phyloP scores from a whole-genome alignment of 2,329 filamentous ascomycete species.

The Xylaria digitata region DNA sequence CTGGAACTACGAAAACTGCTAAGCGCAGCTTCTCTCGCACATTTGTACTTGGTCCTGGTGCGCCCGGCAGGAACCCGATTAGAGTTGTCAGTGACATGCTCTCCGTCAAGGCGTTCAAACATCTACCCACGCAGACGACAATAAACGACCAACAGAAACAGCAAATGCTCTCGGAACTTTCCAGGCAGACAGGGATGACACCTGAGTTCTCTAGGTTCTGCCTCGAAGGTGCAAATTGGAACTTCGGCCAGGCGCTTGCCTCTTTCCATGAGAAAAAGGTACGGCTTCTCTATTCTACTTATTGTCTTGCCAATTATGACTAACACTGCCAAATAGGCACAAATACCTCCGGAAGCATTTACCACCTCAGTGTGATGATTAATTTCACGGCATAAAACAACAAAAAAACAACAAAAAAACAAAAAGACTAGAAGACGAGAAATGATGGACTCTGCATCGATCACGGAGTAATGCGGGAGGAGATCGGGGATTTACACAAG shows the following conservation, averaged over 20 bases:
- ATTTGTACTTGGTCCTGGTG: constrained; percentile 81
- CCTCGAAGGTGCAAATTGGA: constrained; percentile 81
- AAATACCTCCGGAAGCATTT: constrained; percentile 64
- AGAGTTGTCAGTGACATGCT: constrained; percentile 85
- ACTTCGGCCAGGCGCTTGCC: constrained; percentile 77
- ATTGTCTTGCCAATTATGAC: constrained; percentile 26
- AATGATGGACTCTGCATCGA: constrained; percentile 40
- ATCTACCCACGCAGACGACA: constrained; percentile 55
- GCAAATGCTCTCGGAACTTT: constrained; percentile 79
- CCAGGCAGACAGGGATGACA: constrained; percentile 83
- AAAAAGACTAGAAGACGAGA: neutral
- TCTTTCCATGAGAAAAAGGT: constrained; percentile 83
- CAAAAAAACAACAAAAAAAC: too few relatives aligned
- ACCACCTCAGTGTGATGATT: constrained; percentile 33
- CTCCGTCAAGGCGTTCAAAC: constrained; percentile 73
- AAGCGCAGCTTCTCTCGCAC: constrained; percentile 85
- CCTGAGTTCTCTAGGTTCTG: constrained; percentile 83
- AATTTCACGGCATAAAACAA: neutral
- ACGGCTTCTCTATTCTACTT: constrained; percentile 46
- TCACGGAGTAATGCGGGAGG: constrained; percentile 41
- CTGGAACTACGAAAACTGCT: constrained; percentile 64
- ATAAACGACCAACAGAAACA: constrained; percentile 66
- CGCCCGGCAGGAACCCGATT: constrained; percentile 70
- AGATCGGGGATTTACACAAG: constrained; percentile 33
- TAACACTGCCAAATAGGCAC: constrained; percentile 49